phyloP scores from a whole-genome alignment of 805 yeast species.

The Dipodascopsis tothii region DNA sequence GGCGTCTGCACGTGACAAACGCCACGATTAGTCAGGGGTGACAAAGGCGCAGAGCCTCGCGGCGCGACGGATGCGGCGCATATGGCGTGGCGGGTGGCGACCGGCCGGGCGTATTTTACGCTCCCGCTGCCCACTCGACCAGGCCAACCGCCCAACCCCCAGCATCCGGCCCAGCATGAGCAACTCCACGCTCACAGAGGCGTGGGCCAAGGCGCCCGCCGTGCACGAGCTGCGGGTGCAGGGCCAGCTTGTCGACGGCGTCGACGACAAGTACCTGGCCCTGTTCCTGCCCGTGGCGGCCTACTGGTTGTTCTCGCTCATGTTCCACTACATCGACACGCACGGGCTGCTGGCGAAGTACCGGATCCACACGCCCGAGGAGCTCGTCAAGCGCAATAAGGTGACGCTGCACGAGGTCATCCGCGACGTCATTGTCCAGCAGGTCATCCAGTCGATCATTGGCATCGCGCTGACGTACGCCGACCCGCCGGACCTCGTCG shows the following conservation, averaged over 20 bases:
- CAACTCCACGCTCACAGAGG: conserved; percentile 7
- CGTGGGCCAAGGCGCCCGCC: conserved; percentile 19
- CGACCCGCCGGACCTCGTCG: conserved; percentile 38
- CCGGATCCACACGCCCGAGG: conserved; percentile 89
- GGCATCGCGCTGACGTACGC: conserved; percentile 51
- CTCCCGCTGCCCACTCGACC: not conserved
- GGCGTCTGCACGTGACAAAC: too few species aligned
- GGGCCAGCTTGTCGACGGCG: conserved; percentile 44
- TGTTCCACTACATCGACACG: conserved; percentile 70
- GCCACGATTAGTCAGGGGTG: too few species aligned
- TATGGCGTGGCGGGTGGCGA: too few species aligned
- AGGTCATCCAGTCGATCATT: conserved; percentile 66
- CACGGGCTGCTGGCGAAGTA: conserved; percentile 70
- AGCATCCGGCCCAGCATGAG: not conserved
- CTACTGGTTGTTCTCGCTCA: conserved; percentile 71
- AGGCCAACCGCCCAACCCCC: not conserved
- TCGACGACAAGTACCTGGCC: conserved; percentile 68
- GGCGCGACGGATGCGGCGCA: too few species aligned
- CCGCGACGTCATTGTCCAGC: conserved; percentile 78
- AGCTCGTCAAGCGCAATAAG: conserved; percentile 66
- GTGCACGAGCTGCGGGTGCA: conserved; percentile 16
- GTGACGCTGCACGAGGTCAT: conserved; percentile 65
- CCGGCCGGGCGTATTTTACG: too few species aligned
- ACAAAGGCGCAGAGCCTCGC: too few species aligned
- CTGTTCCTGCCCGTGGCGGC: conserved; percentile 67